Evolutionary conservation across 2,329 filamentous ascomycete species (phyloP), one percentile per base, ranked within the genome.

Genomic region (Hymenoscyphus scutula): DNA sequence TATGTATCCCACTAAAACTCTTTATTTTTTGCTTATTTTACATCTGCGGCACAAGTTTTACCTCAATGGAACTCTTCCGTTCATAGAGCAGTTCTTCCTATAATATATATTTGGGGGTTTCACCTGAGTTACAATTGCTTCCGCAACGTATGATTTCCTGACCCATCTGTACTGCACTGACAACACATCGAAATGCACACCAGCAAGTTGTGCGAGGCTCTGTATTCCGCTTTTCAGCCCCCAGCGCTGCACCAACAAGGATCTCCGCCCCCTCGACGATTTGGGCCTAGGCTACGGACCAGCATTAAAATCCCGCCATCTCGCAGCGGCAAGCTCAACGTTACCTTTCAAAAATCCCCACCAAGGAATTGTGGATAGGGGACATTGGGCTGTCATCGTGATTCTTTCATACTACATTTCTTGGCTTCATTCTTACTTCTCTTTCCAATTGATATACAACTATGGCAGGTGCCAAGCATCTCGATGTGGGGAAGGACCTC

Each of bases 221-320:
- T 38, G 19, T 38, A 57, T n/a, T 55, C 53, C 53, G 3, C 6
- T 17, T 41, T 38, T 27, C 17, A 38, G 55, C n/a, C 34, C 53
- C 53, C 30, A 54, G 13, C 17, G 17, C 2, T 48, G 23, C 41
- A 32, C 34, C 30, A 41, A 34, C 58, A 60, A 32, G 48, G 58
- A 54, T 60, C 45, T 34, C 30, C 58, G 48, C 58, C 48, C 58
- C 27, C n/a, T 60, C n/a, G 30, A 29, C 58, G 11, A 38, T 38
- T 38, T 15, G 11, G 32, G 58, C 48, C 37, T 60, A 60, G 58
- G 13, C 30, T 19, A 32, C 11, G 38, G 27, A 54, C 57, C 29
- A 51, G 45, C 45, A 48, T 51, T 51, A 23, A 25, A 51, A 51
- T 23, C 45, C 45, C 45, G 19, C 45, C 45, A 51, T 23, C 8